These are phyloP conservation scores for Talaromyces amestolkiae DNA, from an alignment of 2,329 filamentous ascomycete genomes.

Conservation along the genomic window DNA sequence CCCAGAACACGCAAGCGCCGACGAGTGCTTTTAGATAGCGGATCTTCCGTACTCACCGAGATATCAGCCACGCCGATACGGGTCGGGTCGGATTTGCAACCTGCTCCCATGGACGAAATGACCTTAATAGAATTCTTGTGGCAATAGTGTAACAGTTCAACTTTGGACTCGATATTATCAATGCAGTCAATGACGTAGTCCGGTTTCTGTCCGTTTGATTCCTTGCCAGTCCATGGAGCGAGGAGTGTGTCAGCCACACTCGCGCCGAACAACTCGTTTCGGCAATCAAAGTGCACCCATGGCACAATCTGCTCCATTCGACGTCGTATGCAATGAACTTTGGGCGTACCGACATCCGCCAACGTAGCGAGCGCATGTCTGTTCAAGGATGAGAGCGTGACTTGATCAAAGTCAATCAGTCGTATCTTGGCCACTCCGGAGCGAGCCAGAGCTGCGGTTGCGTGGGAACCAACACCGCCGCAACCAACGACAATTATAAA, in stretches of 20 bases:
- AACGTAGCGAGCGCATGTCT: slow-evolving; percentile 93
- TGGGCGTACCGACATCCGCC: slow-evolving; percentile 87
- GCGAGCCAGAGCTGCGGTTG: slow-evolving; percentile 76
- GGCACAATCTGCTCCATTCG: slow-evolving; percentile 82
- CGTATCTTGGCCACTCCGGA: slow-evolving; percentile 86
- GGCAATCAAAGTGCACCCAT: slow-evolving; percentile 86
- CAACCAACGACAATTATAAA: slow-evolving; percentile 90
- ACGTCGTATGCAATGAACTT: slow-evolving; percentile 79
- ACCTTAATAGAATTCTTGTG: slow-evolving; percentile 73
- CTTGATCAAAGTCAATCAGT: slow-evolving; percentile 95
- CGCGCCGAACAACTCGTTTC: slow-evolving; percentile 77
- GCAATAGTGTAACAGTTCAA: slow-evolving; percentile 85
- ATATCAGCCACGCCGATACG: slow-evolving; percentile 89
- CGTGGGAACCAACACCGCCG: slow-evolving; percentile 93
- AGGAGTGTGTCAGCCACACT: slow-evolving; percentile 65
- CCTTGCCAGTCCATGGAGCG: slow-evolving; percentile 57
- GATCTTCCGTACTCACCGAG: slow-evolving; percentile 80
- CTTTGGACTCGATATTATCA: slow-evolving; percentile 97
- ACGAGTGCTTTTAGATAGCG: slow-evolving; percentile 79
- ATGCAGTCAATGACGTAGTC: slow-evolving; percentile 96
- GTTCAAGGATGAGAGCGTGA: slow-evolving; percentile 90
- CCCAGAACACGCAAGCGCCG: slow-evolving; percentile 73
- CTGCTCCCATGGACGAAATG: slow-evolving; percentile 93
- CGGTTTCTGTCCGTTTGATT: slow-evolving; percentile 53
- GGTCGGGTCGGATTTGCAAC: slow-evolving; percentile 84